phyloP scores from a whole-genome alignment of 2,329 filamentous ascomycete species.

The Cordyceps farinosa region DNA sequence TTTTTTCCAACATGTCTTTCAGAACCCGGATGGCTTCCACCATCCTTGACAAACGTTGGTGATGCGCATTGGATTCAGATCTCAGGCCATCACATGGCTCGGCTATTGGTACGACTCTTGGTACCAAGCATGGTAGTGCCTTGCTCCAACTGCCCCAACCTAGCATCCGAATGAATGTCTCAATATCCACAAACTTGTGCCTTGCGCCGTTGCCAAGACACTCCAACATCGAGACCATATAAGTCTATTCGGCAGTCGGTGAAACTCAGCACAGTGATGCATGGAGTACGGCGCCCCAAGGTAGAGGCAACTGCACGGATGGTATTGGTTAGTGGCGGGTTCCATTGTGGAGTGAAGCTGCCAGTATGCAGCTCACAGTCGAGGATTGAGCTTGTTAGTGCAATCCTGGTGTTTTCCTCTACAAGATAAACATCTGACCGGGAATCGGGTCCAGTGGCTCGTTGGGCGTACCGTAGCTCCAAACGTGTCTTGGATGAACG shows the following conservation, averaged over 20 bases:
- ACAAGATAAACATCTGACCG: not conserved
- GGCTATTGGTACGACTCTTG: not conserved
- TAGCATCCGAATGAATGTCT: not conserved
- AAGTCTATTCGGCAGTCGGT: not conserved
- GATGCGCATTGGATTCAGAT: not conserved
- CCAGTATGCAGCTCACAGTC: too few relatives aligned
- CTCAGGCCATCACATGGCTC: not conserved
- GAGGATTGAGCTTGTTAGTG: not conserved
- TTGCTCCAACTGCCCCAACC: too few relatives aligned
- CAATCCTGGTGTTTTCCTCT: not conserved
- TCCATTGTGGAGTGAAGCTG: not conserved
- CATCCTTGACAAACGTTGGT: not conserved
- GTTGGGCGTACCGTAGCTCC: not conserved
- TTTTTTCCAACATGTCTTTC: too few relatives aligned
- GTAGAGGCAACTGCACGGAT: constrained; percentile 1
- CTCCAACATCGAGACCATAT: not conserved
- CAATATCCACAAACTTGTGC: not conserved
- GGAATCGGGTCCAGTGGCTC: not conserved
- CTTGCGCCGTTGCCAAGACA: constrained; percentile 2
- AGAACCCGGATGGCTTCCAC: constrained; percentile 12
- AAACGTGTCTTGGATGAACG: not conserved
- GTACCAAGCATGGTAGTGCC: too few relatives aligned
- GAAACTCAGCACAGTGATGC: not conserved
- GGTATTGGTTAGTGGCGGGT: not conserved
- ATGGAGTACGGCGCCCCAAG: not conserved